These are phyloP conservation scores for Mitragyna speciosa DNA, from an alignment of 257 asterid species.

Conservation along the genomic window DNA sequence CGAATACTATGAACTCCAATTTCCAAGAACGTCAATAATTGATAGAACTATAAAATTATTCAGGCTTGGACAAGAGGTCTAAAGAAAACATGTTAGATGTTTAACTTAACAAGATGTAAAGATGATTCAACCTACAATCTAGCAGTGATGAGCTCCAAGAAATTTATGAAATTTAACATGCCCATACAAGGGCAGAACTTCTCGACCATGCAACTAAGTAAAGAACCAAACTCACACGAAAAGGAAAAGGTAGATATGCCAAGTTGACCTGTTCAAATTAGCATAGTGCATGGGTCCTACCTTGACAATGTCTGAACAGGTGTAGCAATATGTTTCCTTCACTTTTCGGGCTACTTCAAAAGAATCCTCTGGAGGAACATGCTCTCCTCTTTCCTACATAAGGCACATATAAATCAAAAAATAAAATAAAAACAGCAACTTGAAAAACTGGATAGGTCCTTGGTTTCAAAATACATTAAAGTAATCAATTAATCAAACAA, in stretches of 20 bases:
- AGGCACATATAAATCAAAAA: conserved; percentile 21
- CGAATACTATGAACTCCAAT: conserved; percentile 6
- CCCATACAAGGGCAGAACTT: not conserved
- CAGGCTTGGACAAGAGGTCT: no score
- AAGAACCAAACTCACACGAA: not conserved
- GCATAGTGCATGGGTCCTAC: conserved; percentile 38
- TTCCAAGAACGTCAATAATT: not conserved
- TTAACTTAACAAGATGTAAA: not conserved
- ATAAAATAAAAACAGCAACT: not conserved
- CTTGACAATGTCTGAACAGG: conserved; percentile 96
- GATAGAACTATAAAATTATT: not conserved
- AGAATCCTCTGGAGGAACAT: conserved; percentile 89
- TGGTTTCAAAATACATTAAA: not conserved
- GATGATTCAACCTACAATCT: not conserved
- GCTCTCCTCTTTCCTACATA: conserved; percentile 94
- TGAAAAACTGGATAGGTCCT: not conserved
- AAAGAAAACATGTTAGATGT: not conserved
- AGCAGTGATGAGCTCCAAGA: not conserved
- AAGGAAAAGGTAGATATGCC: not conserved
- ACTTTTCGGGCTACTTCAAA: conserved; percentile 87
- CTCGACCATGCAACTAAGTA: not conserved
- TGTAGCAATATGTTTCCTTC: conserved; percentile 93
- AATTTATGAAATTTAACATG: no score
- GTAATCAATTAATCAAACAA: not conserved
- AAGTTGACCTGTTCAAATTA: not conserved